These are phyloP conservation scores for Dioscorea alata DNA, from an alignment of 106 monocot genomes.

Conservation along the genomic window DNA sequence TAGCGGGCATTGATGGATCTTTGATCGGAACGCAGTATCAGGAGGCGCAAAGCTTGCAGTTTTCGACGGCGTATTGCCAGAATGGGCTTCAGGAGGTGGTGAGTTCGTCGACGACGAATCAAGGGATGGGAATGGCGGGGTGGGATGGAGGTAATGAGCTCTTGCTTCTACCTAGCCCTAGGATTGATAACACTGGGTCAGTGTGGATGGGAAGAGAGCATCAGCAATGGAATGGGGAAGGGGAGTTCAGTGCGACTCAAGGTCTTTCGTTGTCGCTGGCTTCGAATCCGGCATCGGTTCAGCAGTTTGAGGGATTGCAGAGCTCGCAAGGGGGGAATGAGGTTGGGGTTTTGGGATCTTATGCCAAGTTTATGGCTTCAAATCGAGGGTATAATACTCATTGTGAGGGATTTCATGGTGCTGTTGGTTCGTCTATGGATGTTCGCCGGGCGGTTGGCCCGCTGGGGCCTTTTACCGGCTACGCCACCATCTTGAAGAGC, in stretches of 20 bases:
- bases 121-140: neutral
- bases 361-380: neutral
- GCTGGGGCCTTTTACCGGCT: constrained; percentile 64
- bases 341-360: neutral
- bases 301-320: neutral
- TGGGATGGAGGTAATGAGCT: constrained; percentile 16
- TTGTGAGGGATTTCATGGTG: neutral
- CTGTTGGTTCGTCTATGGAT: neutral
- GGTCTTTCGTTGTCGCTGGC: constrained; percentile 36
- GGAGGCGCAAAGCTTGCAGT: neutral
- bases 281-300: constrained; percentile 20
- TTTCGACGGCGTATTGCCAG: neutral
- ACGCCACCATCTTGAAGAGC: constrained; percentile 48
- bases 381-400: neutral
- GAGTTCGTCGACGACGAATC: neutral
- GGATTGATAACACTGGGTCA: neutral
- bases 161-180: constrained; percentile 13
- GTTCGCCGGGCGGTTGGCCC: constrained; percentile 22
- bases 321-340: neutral
- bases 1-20: neutral
- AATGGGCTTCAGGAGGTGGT: constrained; percentile 14
- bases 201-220: neutral
- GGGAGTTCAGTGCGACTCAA: neutral
- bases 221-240: constrained; percentile 6
- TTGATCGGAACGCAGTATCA: constrained; percentile 1